Evolutionary conservation across 768 basidiomycete genomes (phyloP).

Genomic region (Dioszegia hungarica): DNA sequence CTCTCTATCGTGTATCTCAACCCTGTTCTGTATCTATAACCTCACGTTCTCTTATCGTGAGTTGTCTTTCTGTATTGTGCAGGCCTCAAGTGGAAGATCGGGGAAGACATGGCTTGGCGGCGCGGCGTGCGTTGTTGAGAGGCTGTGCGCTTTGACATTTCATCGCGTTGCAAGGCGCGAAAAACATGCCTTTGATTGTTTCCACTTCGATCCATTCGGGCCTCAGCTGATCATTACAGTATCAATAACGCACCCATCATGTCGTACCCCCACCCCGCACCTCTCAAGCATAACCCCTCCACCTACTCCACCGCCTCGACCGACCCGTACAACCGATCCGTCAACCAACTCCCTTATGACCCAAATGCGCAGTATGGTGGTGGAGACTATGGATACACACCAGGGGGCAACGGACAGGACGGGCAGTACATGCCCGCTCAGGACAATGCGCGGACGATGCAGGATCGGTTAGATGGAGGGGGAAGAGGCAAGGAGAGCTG

Average conservation of each 20-base stretch:
- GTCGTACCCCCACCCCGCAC: conserved; percentile 41
- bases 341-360: conserved; percentile 31
- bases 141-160: not conserved
- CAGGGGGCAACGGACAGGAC: conserved; percentile 13
- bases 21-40: no score
- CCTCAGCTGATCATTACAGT: no score
- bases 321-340: conserved; percentile 33
- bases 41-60: no score
- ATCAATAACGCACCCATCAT: conserved; percentile 9
- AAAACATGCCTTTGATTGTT: no score
- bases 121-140: no score
- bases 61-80: no score
- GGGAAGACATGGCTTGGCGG: no score
- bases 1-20: no score
- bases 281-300: conserved; percentile 35
- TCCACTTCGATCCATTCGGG: no score
- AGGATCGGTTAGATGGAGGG: conserved; percentile 40
- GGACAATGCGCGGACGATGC: conserved; percentile 44
- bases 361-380: conserved; percentile 16
- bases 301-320: conserved; percentile 40
- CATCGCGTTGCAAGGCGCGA: not conserved
- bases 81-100: no score
- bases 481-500: conserved; percentile 45
- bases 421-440: conserved; percentile 40
- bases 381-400: conserved; percentile 31